A percentile compares a stretch with the other conserved stretches of the same genome.
phyloP scores from a whole-genome alignment of 2,329 filamentous ascomycete genomes.

The Fusarium nurragi region DNA sequence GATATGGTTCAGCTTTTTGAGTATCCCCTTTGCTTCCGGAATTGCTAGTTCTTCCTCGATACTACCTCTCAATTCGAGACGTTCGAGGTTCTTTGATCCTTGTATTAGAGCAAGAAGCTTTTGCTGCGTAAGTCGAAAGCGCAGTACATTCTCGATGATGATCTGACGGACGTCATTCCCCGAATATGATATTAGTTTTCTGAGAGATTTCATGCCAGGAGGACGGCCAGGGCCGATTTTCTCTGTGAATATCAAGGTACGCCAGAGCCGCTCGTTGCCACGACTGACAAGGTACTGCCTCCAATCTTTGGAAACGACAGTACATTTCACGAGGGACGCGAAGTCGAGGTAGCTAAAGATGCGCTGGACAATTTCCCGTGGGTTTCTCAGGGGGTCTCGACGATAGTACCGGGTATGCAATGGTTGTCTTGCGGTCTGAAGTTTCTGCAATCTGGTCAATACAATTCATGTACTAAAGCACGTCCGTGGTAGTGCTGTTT shows the following conservation, averaged over 20 bases:
- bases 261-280: conserved; percentile 47
- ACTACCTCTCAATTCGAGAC: conserved; percentile 34
- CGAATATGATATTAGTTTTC: conserved; percentile 47
- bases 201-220: conserved; percentile 40
- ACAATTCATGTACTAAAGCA: not conserved
- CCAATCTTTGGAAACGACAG: conserved; percentile 49
- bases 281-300: conserved; percentile 43
- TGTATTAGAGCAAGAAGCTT: conserved; percentile 44
- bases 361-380: conserved; percentile 50
- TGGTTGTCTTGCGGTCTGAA: conserved; percentile 48
- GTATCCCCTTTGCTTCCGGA: conserved; percentile 10
- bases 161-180: conserved; percentile 46
- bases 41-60: conserved; percentile 40
- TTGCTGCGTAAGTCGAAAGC: conserved; percentile 45
- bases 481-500: not conserved
- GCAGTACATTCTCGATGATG: conserved; percentile 39
- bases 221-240: conserved; percentile 33
- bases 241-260: conserved; percentile 44
- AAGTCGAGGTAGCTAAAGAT: conserved; percentile 51
- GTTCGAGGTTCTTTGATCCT: conserved; percentile 43
- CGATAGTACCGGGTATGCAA: conserved; percentile 48
- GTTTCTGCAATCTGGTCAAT: conserved; percentile 44
- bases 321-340: conserved; percentile 46
- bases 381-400: conserved; percentile 50
- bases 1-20: conserved; percentile 38